These are phyloP conservation scores for Penicillium pancosmium DNA, from an alignment of 495 filamentous ascomycete genomes.

Conservation along the genomic window DNA sequence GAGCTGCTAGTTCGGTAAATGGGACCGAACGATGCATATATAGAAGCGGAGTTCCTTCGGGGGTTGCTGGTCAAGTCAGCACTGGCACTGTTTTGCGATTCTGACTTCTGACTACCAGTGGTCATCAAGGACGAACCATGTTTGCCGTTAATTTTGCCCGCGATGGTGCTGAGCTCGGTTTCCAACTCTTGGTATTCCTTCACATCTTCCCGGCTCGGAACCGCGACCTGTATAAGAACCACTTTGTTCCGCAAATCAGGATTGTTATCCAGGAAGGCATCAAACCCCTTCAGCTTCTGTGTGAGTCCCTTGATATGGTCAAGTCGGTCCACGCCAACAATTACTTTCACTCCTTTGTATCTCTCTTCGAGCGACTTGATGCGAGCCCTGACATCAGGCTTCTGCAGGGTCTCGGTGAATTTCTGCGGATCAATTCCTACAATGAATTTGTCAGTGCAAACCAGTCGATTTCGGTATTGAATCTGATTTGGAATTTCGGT, in stretches of 20 bases:
- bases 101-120: too few relatives aligned
- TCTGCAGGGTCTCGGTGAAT: constrained; percentile 75
- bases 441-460: constrained; percentile 81
- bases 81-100: too few relatives aligned
- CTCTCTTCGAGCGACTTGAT: constrained; percentile 75
- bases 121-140: constrained; percentile 22
- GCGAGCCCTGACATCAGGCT: constrained; percentile 73
- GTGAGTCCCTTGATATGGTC: constrained; percentile 98
- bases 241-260: constrained; percentile 92
- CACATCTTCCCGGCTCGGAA: constrained; percentile 89
- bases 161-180: constrained; percentile 85
- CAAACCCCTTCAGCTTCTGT: constrained; percentile 89
- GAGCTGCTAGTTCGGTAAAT: constrained; percentile 87
- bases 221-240: constrained; percentile 89
- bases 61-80: constrained; percentile 57
- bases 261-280: constrained; percentile 87
- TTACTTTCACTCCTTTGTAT: constrained; percentile 85
- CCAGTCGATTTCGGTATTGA: constrained; percentile 71
- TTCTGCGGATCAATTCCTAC: constrained; percentile 94
- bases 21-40: constrained; percentile 90
- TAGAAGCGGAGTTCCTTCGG: constrained; percentile 92
- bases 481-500: constrained; percentile 64
- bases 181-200: constrained; percentile 95
- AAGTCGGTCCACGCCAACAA: constrained; percentile 89
- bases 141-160: constrained; percentile 88